Evolutionary conservation across 1,284 basidiomycete genomes (phyloP).

Genomic region (Tilletia setariae): DNA sequence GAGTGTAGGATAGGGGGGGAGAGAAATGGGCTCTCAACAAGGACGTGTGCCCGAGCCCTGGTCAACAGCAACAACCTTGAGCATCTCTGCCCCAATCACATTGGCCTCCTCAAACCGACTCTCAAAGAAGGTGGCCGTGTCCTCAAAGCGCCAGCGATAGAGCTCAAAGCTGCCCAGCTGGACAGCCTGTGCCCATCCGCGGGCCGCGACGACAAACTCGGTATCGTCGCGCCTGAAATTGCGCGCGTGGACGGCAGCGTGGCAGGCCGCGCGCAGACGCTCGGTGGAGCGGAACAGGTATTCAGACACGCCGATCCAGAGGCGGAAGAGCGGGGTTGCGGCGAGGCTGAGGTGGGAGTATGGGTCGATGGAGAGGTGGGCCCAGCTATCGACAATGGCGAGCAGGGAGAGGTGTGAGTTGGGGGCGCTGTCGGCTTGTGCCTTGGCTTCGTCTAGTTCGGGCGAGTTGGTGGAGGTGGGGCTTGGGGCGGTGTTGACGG

Average conservation of each 20-base stretch:
- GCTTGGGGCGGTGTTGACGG: constrained; percentile 15
- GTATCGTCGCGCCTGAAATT: constrained; percentile 83
- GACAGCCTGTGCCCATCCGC: constrained; percentile 77
- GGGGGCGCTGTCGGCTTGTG: constrained; percentile 47
- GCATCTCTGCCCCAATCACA: constrained; percentile 80
- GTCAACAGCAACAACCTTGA: constrained; percentile 68
- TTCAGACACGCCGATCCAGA: constrained; percentile 97
- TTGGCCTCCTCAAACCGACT: constrained; percentile 81
- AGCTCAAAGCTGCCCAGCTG: constrained; percentile 87
- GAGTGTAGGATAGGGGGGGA: no score
- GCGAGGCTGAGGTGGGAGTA: constrained; percentile 89
- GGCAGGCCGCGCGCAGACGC: constrained; percentile 39
- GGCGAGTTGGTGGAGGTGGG: constrained; percentile 2
- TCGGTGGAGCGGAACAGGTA: constrained; percentile 75
- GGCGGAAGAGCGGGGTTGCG: constrained; percentile 89
- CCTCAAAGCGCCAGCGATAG: constrained; percentile 76
- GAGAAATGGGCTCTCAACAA: no score
- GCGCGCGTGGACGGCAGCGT: constrained; percentile 72
- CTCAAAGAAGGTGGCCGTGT: constrained; percentile 78
- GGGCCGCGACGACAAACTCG: constrained; percentile 87
- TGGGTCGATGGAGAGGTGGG: constrained; percentile 77
- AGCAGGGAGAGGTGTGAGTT: constrained; percentile 95
- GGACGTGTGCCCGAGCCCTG: not conserved
- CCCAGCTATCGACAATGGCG: constrained; percentile 99
- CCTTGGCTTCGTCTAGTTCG: no score